Base-by-base conservation (phyloP, 495 filamentous ascomycete genomes). In the Penicillium crystallinum region DNA sequence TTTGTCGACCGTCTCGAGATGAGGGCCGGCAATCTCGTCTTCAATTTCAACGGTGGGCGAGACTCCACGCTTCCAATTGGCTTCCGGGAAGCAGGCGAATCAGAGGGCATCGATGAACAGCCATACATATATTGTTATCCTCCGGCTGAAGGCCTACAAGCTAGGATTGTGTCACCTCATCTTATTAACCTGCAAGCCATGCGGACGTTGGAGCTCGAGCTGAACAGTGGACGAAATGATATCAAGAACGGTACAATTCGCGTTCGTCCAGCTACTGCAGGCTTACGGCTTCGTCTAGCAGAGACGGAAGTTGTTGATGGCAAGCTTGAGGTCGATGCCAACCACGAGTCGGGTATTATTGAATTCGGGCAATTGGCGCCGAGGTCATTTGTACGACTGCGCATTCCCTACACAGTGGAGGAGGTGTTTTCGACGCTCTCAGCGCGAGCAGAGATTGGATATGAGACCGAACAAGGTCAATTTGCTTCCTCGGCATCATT, bases 401-500 rank as follows among this genome's bases (percentile, higher is more conserved):
- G 78, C 17, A 77, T 97, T 34, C 95, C 95, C 0, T 97, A 91
- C 59, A 91, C 85, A 2, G 74, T 95, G 6, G 93, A 99, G 62
- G 83, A 85, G 49, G 82, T 90, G 34, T 77, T 88, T 1, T 77
- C 75, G 2, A 83, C 83, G 27, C 78, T 97, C 12, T 80, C 83
- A 9, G 76, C 95, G 44, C 86, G 85, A 41, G 67, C 90, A 29
- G 91, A 97, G 53, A 75, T 93, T 18, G 74, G 69, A 2, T 99
- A 97, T 60, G 75, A 81, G 15, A 97, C 92, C 0, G 76, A 83
- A 5, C 70, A 80, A 12, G 90, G 90, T 1, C 72, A 67, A 27
- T 97, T 93, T 56, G 72, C 77, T 46, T 96, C 86, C 61, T 72
- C 69, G 30, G 79, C 82, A 2, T 77, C 79, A 41, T 82, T 79